Conservation (phyloP, 192 early-diverging fungal genomes). For the Coemansia sp. region DNA sequence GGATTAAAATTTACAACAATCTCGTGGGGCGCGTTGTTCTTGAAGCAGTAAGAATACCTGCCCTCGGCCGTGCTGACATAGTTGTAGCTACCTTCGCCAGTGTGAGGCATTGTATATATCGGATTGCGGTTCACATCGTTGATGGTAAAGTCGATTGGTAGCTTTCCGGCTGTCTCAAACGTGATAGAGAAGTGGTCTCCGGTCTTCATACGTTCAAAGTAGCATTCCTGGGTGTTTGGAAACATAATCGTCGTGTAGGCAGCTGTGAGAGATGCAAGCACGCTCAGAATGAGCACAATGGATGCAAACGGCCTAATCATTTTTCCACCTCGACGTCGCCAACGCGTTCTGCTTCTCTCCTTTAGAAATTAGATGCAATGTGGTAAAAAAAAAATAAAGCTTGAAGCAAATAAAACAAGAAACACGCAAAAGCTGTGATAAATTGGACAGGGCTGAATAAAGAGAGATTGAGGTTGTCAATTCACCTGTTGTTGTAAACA, state of each 20-base stretch:
- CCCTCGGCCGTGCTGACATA: constrained; percentile 38
- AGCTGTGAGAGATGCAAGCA: constrained; percentile 33
- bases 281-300: constrained; percentile 20
- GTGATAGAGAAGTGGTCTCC: constrained; percentile 48
- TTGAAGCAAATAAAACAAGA: not conserved
- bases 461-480: not conserved
- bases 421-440: not conserved
- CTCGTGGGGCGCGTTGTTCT: constrained; percentile 45
- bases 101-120: constrained; percentile 43
- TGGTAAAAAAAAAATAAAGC: not conserved
- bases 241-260: constrained; percentile 54
- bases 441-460: not conserved
- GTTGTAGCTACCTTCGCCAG: constrained; percentile 47
- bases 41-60: constrained; percentile 52
- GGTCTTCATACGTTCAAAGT: constrained; percentile 50
- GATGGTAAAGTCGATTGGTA: constrained; percentile 42
- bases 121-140: constrained; percentile 35
- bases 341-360: not conserved
- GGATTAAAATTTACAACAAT: constrained; percentile 55
- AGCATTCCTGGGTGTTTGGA: constrained; percentile 47
- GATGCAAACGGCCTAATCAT: constrained; percentile 38
- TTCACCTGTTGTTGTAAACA: not conserved
- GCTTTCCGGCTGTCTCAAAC: constrained; percentile 50
- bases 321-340: constrained; percentile 6
- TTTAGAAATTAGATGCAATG: constrained; percentile 7